phyloP scores from a whole-genome alignment of 2,329 filamentous ascomycete genomes.

The Fusarium penzigii region DNA sequence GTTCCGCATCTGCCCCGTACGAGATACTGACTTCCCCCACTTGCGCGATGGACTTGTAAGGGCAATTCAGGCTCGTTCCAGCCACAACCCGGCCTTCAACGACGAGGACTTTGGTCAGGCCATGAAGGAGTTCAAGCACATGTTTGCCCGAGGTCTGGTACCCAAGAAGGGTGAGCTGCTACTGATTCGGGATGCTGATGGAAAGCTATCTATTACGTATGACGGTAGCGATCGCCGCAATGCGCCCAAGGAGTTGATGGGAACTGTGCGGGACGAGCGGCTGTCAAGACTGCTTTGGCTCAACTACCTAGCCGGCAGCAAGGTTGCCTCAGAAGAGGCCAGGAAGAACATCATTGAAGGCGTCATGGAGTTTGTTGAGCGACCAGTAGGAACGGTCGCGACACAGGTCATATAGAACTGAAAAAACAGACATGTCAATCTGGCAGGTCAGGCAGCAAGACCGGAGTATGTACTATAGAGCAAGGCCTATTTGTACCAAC shows the following conservation, averaged over 20 bases:
- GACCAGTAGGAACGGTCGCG: slow-evolving; percentile 85
- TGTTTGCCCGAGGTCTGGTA: slow-evolving; percentile 81
- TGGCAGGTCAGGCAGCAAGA: too few species aligned
- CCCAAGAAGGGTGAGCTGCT: slow-evolving; percentile 80
- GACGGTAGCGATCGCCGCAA: slow-evolving; percentile 58
- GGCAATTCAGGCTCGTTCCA: slow-evolving; percentile 73
- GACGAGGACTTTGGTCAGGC: slow-evolving; percentile 77
- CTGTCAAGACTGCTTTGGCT: slow-evolving; percentile 83
- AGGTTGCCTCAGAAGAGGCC: slow-evolving; percentile 81
- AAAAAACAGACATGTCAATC: not conserved
- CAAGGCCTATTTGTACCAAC: slow-evolving; percentile 23
- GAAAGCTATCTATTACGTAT: slow-evolving; percentile 68
- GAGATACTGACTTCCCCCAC: slow-evolving; percentile 93
- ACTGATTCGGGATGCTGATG: slow-evolving; percentile 65
- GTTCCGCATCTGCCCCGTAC: slow-evolving; percentile 84
- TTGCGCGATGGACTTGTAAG: slow-evolving; percentile 89
- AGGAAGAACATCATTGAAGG: slow-evolving; percentile 83
- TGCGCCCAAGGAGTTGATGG: slow-evolving; percentile 57
- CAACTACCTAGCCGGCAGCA: slow-evolving; percentile 83
- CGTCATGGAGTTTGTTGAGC: slow-evolving; percentile 81
- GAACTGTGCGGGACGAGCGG: slow-evolving; percentile 74
- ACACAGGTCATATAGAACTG: slow-evolving; percentile 63
- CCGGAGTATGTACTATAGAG: slow-evolving; percentile 22
- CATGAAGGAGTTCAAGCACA: slow-evolving; percentile 73
- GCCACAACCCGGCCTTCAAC: slow-evolving; percentile 55